A percentile compares a stretch with the other conserved stretches of the same genome.
Conservation (phyloP, 2,329 filamentous ascomycete genomes). For the Apiospora pterosperma region DNA sequence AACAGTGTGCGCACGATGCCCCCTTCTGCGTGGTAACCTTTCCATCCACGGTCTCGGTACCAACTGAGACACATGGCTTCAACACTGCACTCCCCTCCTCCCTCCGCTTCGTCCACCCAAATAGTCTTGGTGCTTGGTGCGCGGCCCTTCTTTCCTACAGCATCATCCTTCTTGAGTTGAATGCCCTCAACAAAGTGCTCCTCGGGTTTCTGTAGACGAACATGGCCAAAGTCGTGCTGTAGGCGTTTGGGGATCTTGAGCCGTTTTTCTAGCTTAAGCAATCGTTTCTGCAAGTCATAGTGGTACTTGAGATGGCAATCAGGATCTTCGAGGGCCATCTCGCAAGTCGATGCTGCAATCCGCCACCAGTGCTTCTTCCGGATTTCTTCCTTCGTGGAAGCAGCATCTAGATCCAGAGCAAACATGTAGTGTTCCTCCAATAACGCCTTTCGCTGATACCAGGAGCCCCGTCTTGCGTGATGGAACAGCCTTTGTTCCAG, state of each 20-base stretch:
- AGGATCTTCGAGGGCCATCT: slow-evolving; percentile 79
- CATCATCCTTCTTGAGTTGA: slow-evolving; percentile 64
- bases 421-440: slow-evolving; percentile 96
- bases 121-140: slow-evolving; percentile 67
- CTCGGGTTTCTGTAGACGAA: slow-evolving; percentile 69
- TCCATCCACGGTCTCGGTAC: slow-evolving; percentile 83
- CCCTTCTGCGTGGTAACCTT: slow-evolving; percentile 91
- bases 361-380: slow-evolving; percentile 83
- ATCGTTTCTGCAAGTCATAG: slow-evolving; percentile 88
- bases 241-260: slow-evolving; percentile 79
- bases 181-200: slow-evolving; percentile 76
- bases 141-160: slow-evolving; percentile 33
- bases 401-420: slow-evolving; percentile 45
- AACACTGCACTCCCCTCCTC: slow-evolving; percentile 73
- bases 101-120: slow-evolving; percentile 78
- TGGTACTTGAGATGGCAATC: slow-evolving; percentile 91
- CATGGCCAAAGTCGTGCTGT: slow-evolving; percentile 91
- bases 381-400: slow-evolving; percentile 34
- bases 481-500: slow-evolving; percentile 83
- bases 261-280: slow-evolving; percentile 84
- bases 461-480: slow-evolving; percentile 75
- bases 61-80: slow-evolving; percentile 91
- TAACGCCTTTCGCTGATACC: slow-evolving; percentile 94
- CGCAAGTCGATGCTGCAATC: slow-evolving; percentile 75
- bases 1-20: slow-evolving; percentile 90